phyloP scores from a whole-genome alignment of 768 basidiomycete genomes.

The Clavaria fumosa region DNA sequence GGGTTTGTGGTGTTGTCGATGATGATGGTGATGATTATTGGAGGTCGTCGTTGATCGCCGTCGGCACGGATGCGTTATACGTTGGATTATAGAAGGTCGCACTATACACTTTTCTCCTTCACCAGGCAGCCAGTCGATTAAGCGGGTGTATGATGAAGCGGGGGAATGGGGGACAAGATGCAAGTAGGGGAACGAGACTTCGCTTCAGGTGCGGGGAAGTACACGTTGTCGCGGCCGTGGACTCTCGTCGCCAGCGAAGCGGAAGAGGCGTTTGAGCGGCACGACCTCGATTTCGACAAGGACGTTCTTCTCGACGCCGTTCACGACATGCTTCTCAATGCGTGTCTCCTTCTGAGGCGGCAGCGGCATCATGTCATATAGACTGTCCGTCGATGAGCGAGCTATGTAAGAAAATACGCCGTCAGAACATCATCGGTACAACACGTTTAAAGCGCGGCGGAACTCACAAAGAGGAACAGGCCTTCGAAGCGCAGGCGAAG shows the following conservation, averaged over 20 bases:
- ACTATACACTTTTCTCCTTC: no score
- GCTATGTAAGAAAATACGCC: slow-evolving; percentile 19
- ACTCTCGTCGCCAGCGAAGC: slow-evolving; percentile 35
- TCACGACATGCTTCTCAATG: slow-evolving; percentile 33
- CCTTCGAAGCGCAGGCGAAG: slow-evolving; percentile 10
- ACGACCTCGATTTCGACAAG: slow-evolving; percentile 40
- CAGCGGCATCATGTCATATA: slow-evolving; percentile 47
- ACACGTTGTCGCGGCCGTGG: not conserved
- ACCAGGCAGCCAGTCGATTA: no score
- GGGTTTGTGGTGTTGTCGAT: no score
- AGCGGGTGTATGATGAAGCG: no score
- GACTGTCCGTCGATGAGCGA: slow-evolving; percentile 64
- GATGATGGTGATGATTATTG: no score
- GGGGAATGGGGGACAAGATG: no score
- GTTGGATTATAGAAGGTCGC: no score
- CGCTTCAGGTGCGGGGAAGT: no score
- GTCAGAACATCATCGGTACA: slow-evolving; percentile 3
- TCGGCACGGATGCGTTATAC: no score
- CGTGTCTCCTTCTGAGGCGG: slow-evolving; percentile 43
- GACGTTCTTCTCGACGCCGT: slow-evolving; percentile 34
- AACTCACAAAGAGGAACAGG: slow-evolving; percentile 21
- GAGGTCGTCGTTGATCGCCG: no score
- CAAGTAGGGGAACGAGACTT: no score
- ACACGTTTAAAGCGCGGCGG: slow-evolving; percentile 37
- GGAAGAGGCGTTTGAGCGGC: slow-evolving; percentile 49